phyloP scores from a whole-genome alignment of 352 stramenopile species.

The Globisporangium nodosum region DNA sequence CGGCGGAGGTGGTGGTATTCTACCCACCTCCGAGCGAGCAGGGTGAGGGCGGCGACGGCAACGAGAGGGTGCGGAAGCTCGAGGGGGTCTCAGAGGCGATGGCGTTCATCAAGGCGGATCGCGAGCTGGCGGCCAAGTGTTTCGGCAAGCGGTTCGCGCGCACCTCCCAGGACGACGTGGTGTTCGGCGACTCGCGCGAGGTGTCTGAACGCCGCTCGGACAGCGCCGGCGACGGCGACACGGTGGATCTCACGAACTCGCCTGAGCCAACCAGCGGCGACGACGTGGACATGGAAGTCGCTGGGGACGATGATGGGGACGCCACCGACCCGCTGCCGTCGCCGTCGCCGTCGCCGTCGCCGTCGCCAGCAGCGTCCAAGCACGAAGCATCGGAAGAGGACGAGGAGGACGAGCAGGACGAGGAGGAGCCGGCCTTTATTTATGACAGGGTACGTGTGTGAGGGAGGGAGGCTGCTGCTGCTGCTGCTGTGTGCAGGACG shows the following conservation, averaged over 20 bases:
- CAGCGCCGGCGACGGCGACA: slow-evolving; percentile 2
- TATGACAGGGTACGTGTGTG: slow-evolving; percentile 69
- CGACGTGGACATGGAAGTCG: slow-evolving; percentile 6
- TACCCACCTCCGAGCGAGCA: slow-evolving; percentile 12
- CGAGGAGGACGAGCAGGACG: slow-evolving; percentile 8
- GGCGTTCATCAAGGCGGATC: slow-evolving; percentile 46
- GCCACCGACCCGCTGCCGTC: background rate
- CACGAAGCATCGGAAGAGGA: slow-evolving; percentile 4
- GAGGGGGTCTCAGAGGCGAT: slow-evolving; percentile 55
- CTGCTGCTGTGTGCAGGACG: too few species aligned
- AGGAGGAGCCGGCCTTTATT: slow-evolving; percentile 45
- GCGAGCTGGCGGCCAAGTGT: slow-evolving; percentile 45
- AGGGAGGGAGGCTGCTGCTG: background rate
- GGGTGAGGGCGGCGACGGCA: background rate
- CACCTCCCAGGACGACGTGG: slow-evolving; percentile 29
- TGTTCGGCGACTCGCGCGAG: slow-evolving; percentile 14
- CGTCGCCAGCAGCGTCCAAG: background rate
- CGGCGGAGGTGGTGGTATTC: slow-evolving; percentile 33
- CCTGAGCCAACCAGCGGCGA: background rate
- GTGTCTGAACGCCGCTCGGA: too few species aligned
- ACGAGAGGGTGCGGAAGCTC: slow-evolving; percentile 19
- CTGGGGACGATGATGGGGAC: background rate
- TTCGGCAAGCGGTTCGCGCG: slow-evolving; percentile 66
- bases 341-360: too few species aligned
- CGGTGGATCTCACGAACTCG: slow-evolving; percentile 3